phyloP scores from a whole-genome alignment of 306 rosid species.

The Quercus robur region DNA sequence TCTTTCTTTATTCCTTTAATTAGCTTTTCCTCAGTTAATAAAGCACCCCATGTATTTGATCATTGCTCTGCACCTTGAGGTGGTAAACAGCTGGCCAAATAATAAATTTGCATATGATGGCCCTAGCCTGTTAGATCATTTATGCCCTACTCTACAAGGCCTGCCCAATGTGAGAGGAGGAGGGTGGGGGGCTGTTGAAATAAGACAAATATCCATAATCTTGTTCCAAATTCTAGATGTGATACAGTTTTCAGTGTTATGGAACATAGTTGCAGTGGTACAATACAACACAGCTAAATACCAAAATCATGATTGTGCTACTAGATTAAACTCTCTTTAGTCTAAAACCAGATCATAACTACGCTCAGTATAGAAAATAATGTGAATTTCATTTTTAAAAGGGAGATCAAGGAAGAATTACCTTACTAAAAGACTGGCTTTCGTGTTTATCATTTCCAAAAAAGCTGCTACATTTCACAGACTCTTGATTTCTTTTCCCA shows the following conservation, averaged over 20 bases:
- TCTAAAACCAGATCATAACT: not conserved
- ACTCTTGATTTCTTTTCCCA: constrained; percentile 20
- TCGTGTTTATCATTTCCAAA: constrained; percentile 23
- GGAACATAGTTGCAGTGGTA: not conserved
- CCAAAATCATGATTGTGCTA: not conserved
- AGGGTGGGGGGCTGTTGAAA: too few relatives aligned
- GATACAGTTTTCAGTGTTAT: not conserved
- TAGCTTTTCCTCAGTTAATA: too few relatives aligned
- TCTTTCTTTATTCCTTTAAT: too few relatives aligned
- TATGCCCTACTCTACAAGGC: too few relatives aligned
- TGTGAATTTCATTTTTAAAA: not conserved
- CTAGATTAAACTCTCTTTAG: not conserved
- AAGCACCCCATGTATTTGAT: too few relatives aligned
- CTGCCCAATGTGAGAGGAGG: too few relatives aligned
- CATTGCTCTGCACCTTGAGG: too few relatives aligned
- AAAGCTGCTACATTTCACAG: constrained; percentile 12
- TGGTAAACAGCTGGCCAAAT: too few relatives aligned
- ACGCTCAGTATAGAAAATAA: not conserved
- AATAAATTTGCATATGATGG: too few relatives aligned
- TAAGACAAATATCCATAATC: too few relatives aligned
- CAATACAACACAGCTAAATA: not conserved
- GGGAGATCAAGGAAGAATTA: constrained; percentile 18
- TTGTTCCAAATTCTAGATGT: not conserved
- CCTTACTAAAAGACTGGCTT: constrained; percentile 31
- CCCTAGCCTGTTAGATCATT: too few relatives aligned